Percentiles rank a stretch among this genome's conserved stretches.
phyloP scores from a whole-genome alignment of 257 asterid species.

The Nicotiana noctiflora region DNA sequence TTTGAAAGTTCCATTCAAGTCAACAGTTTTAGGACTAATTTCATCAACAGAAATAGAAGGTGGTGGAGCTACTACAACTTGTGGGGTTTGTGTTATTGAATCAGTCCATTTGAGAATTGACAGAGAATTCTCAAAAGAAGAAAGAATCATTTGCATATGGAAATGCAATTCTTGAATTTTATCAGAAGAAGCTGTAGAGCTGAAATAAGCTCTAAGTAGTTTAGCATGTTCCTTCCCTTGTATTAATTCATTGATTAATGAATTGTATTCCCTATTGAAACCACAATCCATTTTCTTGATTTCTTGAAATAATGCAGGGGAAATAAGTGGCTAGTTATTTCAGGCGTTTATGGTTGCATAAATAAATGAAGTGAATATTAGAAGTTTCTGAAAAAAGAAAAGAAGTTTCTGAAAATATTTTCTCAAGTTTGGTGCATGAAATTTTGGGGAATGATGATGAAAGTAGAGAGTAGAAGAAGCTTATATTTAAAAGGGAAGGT shows the following conservation, averaged over 20 bases:
- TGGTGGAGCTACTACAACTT: slow-evolving; percentile 9
- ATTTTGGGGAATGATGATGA: slow-evolving; percentile 11
- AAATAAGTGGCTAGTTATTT: too few relatives aligned
- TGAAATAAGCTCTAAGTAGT: slow-evolving; percentile 53
- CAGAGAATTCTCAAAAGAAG: slow-evolving; percentile 71
- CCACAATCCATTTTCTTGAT: slow-evolving; percentile 38
- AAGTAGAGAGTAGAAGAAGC: slow-evolving; percentile 14
- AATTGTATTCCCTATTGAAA: slow-evolving; percentile 33
- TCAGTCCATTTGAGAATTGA: slow-evolving; percentile 54
- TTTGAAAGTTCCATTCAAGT: slow-evolving; percentile 19
- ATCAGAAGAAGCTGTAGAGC: slow-evolving; percentile 21
- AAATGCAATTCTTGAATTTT: slow-evolving; percentile 32
- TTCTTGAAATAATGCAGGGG: neutral
- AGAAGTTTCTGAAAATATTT: neutral
- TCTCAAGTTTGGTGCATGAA: neutral
- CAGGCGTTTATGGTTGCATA: neutral
- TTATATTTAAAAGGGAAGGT: slow-evolving; percentile 31
- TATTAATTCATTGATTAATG: slow-evolving; percentile 52
- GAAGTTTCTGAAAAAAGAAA: neutral
- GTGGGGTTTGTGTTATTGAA: slow-evolving; percentile 23
- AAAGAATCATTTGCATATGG: slow-evolving; percentile 56
- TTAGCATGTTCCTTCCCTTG: slow-evolving; percentile 73
- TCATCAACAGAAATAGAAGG: slow-evolving; percentile 46
- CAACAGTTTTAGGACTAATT: slow-evolving; percentile 43
- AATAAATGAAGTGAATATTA: neutral